phyloP scores from a whole-genome alignment of 345 rosid species.

The Barbarea vulgaris region DNA sequence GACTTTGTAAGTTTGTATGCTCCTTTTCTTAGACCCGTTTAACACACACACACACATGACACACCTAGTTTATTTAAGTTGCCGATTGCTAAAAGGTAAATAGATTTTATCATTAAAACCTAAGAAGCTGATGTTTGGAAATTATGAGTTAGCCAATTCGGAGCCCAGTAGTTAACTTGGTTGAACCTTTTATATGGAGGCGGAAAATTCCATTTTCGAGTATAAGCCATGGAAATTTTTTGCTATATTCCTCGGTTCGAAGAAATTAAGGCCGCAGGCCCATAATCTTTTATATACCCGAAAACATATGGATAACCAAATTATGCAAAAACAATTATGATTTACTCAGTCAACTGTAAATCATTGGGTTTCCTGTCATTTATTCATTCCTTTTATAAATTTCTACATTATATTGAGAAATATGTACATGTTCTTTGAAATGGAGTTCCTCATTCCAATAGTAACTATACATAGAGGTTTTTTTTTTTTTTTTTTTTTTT shows the following conservation, averaged over 20 bases:
- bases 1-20: not conserved
- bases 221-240: not conserved
- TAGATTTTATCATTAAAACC: not conserved
- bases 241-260: not conserved
- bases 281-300: not conserved
- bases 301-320: not conserved
- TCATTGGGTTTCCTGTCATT: not conserved
- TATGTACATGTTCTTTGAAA: not conserved
- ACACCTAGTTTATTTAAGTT: too few species aligned
- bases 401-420: not conserved
- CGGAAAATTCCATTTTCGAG: not conserved
- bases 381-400: not conserved
- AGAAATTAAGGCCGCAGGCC: not conserved
- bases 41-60: not conserved
- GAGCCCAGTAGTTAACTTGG: not conserved
- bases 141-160: not conserved
- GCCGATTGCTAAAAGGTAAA: not conserved
- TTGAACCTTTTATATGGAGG: not conserved
- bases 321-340: not conserved
- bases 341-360: not conserved
- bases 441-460: too few species aligned
- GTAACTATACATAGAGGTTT: not conserved
- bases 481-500: too few species aligned
- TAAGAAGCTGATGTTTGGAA: not conserved
- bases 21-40: not conserved